These are phyloP conservation scores for Chrysoporthe deuterocubensis DNA, from an alignment of 2,329 filamentous ascomycete genomes.

Conservation along the genomic window DNA sequence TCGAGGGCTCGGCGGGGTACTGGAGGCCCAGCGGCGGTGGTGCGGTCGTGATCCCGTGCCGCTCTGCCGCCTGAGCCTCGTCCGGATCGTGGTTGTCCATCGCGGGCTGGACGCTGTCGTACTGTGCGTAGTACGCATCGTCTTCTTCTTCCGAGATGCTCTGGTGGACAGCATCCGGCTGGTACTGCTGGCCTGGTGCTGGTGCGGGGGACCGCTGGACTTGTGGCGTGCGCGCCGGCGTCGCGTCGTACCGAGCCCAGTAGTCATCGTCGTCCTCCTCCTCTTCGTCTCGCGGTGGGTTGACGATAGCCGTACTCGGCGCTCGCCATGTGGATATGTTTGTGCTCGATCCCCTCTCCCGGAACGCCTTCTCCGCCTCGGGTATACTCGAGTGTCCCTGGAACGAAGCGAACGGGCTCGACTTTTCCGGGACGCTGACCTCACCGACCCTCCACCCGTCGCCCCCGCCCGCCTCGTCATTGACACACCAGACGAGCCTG, in stretches of 20 bases:
- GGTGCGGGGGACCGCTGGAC: conserved; percentile 67
- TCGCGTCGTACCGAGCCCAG: conserved; percentile 78
- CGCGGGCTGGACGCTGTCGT: conserved; percentile 77
- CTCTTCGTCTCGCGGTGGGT: conserved; percentile 27
- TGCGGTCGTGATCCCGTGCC: conserved; percentile 41
- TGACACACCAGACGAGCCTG: conserved; percentile 70
- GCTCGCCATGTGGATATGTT: conserved; percentile 19
- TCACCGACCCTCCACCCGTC: conserved; percentile 76
- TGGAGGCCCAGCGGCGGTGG: conserved; percentile 42
- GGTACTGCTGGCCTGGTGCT: conserved; percentile 36
- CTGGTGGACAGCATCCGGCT: conserved; percentile 35
- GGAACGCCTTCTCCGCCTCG: conserved; percentile 65
- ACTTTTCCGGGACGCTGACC: conserved; percentile 62
- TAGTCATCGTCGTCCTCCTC: conserved; percentile 73
- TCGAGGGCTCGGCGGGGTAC: conserved; percentile 30
- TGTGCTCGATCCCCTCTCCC: conserved; percentile 38
- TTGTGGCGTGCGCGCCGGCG: conserved; percentile 67
- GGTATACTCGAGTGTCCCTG: conserved; percentile 55
- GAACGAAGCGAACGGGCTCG: conserved; percentile 58
- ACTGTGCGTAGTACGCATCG: conserved; percentile 76
- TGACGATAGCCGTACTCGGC: conserved; percentile 26
- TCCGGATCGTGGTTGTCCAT: conserved; percentile 84
- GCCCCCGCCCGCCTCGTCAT: conserved; percentile 63
- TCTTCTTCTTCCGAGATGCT: conserved; percentile 59
- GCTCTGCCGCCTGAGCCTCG: conserved; percentile 50